Evolutionary conservation across 129 eudicot species (phyloP).

Genomic region (Deinandra increscens): DNA sequence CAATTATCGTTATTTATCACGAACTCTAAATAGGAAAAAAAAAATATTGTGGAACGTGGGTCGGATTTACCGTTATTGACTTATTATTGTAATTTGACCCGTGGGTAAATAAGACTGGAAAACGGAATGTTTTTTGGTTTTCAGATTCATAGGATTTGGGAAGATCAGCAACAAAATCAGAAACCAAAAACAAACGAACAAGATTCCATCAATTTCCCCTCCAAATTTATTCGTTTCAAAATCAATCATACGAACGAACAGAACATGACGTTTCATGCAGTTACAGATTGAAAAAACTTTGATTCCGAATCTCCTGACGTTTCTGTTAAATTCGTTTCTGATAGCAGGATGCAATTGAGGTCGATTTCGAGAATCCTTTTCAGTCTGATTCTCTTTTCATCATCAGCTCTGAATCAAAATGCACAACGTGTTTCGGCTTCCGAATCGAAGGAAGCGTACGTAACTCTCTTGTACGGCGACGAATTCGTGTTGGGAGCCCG

Average conservation of each 20-base stretch:
- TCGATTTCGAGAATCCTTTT: slow-evolving; percentile 1
- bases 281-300: slow-evolving; percentile 2
- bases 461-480: slow-evolving; percentile 89
- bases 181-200: slow-evolving; percentile 4
- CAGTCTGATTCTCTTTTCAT: slow-evolving; percentile 11
- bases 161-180: not conserved
- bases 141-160: slow-evolving; percentile 4
- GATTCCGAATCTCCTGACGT: not conserved
- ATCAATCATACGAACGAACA: slow-evolving; percentile 1
- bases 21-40: no score
- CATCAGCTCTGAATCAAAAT: slow-evolving; percentile 24
- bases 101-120: not conserved
- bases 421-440: slow-evolving; percentile 32
- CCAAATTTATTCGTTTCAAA: not conserved
- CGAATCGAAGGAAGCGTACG: slow-evolving; percentile 68
- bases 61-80: slow-evolving; percentile 8
- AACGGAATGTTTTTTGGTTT: not conserved
- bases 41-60: not conserved
- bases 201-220: slow-evolving; percentile 19
- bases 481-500: slow-evolving; percentile 89
- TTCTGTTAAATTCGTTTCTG: slow-evolving; percentile 4
- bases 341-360: slow-evolving; percentile 19
- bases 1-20: no score
- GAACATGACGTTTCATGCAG: slow-evolving; percentile 15
- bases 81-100: no score